Evolutionary conservation across 768 basidiomycete species (phyloP).

Genomic region (Collybia nuda): DNA sequence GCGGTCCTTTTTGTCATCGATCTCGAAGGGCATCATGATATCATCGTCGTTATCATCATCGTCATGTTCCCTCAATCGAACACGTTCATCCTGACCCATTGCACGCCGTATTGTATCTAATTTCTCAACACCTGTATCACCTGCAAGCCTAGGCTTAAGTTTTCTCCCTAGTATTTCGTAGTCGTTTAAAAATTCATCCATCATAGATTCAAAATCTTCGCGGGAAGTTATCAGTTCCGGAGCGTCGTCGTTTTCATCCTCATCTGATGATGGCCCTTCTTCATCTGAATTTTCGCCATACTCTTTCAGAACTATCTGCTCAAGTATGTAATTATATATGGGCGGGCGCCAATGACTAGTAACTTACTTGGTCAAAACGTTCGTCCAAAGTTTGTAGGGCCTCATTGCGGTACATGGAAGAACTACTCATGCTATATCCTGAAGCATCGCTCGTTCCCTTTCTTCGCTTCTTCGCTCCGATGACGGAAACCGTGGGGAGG

Average conservation of each 20-base stretch:
- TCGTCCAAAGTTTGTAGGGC: conserved; percentile 88
- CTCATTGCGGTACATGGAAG: conserved; percentile 92
- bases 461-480: conserved; percentile 72
- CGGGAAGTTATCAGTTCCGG: conserved; percentile 79
- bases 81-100: conserved; percentile 67
- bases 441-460: conserved; percentile 83
- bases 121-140: conserved; percentile 74
- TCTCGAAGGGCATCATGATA: conserved; percentile 36
- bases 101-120: conserved; percentile 77
- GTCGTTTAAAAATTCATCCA: conserved; percentile 91
- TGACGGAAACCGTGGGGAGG: conserved; percentile 72
- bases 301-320: conserved; percentile 73
- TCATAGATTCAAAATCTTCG: conserved; percentile 86
- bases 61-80: conserved; percentile 41
- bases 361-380: conserved; percentile 84
- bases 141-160: conserved; percentile 73
- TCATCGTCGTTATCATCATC: conserved; percentile 49
- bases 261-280: conserved; percentile 17
- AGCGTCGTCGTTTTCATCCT: conserved; percentile 54
- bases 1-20: conserved; percentile 64
- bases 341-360: not conserved
- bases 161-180: conserved; percentile 91
- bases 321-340: not conserved
- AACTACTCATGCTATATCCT: conserved; percentile 97
- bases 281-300: conserved; percentile 62